Evolutionary conservation across 2,329 filamentous ascomycete genomes (phyloP).

Genomic region (Exophiala phaeomuriformis): DNA sequence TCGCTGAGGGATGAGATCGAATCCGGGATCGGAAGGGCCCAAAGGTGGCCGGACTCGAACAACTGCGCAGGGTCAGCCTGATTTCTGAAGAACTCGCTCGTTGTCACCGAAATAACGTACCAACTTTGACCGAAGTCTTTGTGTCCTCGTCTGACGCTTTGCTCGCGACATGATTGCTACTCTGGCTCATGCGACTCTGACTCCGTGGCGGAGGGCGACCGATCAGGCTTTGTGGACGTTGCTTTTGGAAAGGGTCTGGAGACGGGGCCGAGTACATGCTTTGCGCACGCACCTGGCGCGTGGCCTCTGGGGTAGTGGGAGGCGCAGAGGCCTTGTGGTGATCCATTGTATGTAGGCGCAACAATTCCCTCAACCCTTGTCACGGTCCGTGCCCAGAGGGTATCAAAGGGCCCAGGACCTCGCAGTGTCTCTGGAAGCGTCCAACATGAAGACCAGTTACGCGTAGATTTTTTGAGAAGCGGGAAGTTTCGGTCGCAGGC

Average conservation of each 20-base stretch:
- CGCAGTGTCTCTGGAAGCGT: background rate
- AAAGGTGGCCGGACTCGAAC: constrained; percentile 88
- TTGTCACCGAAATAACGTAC: constrained; percentile 49
- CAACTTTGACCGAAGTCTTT: constrained; percentile 91
- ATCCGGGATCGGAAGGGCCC: constrained; percentile 76
- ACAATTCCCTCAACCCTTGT: constrained; percentile 3
- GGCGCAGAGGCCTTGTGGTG: constrained; percentile 19
- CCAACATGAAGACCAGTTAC: background rate
- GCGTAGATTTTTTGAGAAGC: background rate
- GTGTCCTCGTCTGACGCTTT: constrained; percentile 82
- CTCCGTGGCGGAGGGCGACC: constrained; percentile 61
- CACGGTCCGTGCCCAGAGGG: background rate
- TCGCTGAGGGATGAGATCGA: constrained; percentile 87
- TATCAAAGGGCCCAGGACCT: constrained; percentile 10
- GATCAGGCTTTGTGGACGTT: constrained; percentile 74
- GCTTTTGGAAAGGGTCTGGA: constrained; percentile 29
- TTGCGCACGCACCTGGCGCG: constrained; percentile 20
- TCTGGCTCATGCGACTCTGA: constrained; percentile 74
- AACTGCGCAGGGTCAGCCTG: constrained; percentile 46
- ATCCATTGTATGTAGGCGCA: background rate
- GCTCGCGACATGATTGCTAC: constrained; percentile 64
- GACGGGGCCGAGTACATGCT: constrained; percentile 25
- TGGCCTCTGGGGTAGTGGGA: constrained; percentile 24
- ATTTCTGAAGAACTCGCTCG: background rate
- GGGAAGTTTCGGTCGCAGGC: constrained; percentile 5